These are phyloP conservation scores for Polyporus tsugae DNA, from an alignment of 1,284 basidiomycete species.

Conservation along the genomic window DNA sequence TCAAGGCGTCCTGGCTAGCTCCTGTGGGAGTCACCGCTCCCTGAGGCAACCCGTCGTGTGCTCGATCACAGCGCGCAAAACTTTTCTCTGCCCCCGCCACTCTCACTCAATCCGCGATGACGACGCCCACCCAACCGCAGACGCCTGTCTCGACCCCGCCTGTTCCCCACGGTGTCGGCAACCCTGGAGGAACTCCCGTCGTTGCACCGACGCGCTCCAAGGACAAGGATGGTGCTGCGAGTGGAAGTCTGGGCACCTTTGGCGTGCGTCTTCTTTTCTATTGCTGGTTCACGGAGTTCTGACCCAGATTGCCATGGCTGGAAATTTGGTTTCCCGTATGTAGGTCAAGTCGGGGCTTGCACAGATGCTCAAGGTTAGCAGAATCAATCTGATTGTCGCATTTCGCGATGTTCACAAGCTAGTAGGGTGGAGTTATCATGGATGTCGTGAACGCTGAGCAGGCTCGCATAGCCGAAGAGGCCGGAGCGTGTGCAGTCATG, in stretches of 20 bases:
- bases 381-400: slow-evolving; percentile 14
- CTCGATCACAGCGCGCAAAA: slow-evolving; percentile 10
- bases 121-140: slow-evolving; percentile 39
- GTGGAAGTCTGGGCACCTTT: slow-evolving; percentile 80
- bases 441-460: slow-evolving; percentile 89
- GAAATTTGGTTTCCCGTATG: slow-evolving; percentile 2
- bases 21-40: slow-evolving; percentile 26
- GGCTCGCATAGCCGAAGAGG: slow-evolving; percentile 97
- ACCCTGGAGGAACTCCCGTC: slow-evolving; percentile 43
- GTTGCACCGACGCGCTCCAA: slow-evolving; percentile 66
- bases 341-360: slow-evolving; percentile 94
- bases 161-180: slow-evolving; percentile 45
- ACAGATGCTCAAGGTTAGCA: slow-evolving; percentile 89
- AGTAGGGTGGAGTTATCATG: slow-evolving; percentile 90
- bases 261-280: slow-evolving; percentile 55
- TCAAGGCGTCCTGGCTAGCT: slow-evolving; percentile 11
- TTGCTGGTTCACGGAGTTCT: slow-evolving; percentile 16
- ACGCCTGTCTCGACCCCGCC: slow-evolving; percentile 40
- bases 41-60: slow-evolving; percentile 14
- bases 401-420: slow-evolving; percentile 30
- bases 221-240: slow-evolving; percentile 63
- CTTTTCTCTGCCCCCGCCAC: slow-evolving; percentile 20
- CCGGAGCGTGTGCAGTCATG: slow-evolving; percentile 98
- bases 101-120: slow-evolving; percentile 36
- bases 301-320: slow-evolving; percentile 1